Evolutionary conservation across 208 protist species (phyloP).

Genomic region (Crithidia fasciculata): DNA sequence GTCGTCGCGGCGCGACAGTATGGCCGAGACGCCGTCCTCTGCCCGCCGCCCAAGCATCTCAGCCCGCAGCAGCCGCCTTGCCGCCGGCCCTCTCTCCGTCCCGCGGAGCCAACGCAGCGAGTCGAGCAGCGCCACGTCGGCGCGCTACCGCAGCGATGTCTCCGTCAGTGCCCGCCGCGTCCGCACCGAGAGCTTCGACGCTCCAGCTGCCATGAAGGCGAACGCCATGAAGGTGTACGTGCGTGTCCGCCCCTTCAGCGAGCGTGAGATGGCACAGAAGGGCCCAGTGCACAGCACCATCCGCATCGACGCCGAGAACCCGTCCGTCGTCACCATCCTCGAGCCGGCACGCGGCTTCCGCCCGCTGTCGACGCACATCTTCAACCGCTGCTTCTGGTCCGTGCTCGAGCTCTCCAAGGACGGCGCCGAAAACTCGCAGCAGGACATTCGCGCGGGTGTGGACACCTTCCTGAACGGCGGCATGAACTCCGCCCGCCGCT

Average conservation of each 20-base stretch:
- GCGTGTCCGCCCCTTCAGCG: conserved; percentile 84
- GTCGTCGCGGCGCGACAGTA: conserved; percentile 14
- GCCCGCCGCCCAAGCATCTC: conserved; percentile 20
- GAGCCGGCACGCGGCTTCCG: conserved; percentile 68
- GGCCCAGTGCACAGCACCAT: conserved; percentile 62
- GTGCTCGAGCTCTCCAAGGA: conserved; percentile 40
- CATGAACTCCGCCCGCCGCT: conserved; percentile 28
- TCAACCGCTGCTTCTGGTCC: conserved; percentile 86
- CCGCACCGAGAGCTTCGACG: conserved; percentile 2
- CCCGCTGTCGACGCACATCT: conserved; percentile 65
- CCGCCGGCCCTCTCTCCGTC: background rate
- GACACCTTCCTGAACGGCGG: conserved; percentile 11
- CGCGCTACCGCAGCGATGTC: conserved; percentile 5
- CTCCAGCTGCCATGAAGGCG: background rate
- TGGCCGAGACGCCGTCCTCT: conserved; percentile 9
- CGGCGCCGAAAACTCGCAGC: conserved; percentile 6
- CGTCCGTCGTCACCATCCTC: conserved; percentile 68
- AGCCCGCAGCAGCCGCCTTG: conserved; percentile 2
- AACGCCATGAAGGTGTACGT: conserved; percentile 90
- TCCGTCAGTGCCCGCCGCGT: conserved; percentile 14
- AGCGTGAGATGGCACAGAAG: conserved; percentile 69
- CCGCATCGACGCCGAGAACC: conserved; percentile 77
- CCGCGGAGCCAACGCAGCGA: conserved; percentile 28
- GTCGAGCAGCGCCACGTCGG: background rate
- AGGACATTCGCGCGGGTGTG: conserved; percentile 10